Evolutionary conservation across 768 basidiomycete species (phyloP).

Genomic region (Cystofilobasidium bisporidii): DNA sequence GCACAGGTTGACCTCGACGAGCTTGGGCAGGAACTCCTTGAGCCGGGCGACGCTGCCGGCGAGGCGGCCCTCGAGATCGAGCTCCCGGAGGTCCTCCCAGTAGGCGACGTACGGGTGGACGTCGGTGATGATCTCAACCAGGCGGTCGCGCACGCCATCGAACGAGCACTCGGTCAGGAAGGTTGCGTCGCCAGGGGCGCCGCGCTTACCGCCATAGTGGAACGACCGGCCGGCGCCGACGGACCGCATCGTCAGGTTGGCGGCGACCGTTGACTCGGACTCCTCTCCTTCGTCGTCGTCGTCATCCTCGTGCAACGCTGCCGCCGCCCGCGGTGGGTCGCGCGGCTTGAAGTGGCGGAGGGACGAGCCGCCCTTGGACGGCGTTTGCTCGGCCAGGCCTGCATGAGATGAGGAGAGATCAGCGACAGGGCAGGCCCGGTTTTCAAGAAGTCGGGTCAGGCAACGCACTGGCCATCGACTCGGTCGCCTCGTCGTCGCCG

Average conservation of each 20-base stretch:
- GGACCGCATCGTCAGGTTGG: slow-evolving; percentile 15
- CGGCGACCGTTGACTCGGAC: not conserved
- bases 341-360: slow-evolving; percentile 11
- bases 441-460: not conserved
- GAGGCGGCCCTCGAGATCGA: slow-evolving; percentile 65
- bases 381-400: slow-evolving; percentile 37
- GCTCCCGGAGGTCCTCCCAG: slow-evolving; percentile 69
- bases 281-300: not conserved
- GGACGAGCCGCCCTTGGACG: slow-evolving; percentile 34
- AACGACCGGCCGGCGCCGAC: slow-evolving; percentile 16
- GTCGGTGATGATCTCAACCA: slow-evolving; percentile 87
- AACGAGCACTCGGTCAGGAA: slow-evolving; percentile 97
- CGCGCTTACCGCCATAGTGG: slow-evolving; percentile 23
- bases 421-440: not conserved
- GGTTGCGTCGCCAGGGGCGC: slow-evolving; percentile 45
- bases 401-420: not conserved
- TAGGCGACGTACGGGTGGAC: slow-evolving; percentile 87
- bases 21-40: slow-evolving; percentile 79
- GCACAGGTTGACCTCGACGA: slow-evolving; percentile 62
- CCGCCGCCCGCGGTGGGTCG: slow-evolving; percentile 39
- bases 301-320: slow-evolving; percentile 8
- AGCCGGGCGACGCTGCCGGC: slow-evolving; percentile 71
- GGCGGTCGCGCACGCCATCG: slow-evolving; percentile 77
- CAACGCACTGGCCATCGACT: slow-evolving; percentile 47
- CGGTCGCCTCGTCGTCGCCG: slow-evolving; percentile 44